A percentile compares a stretch with the other conserved stretches of the same genome.
These are phyloP conservation scores for Botryotinia globosa DNA, from an alignment of 2,329 filamentous ascomycete species.

Conservation along the genomic window DNA sequence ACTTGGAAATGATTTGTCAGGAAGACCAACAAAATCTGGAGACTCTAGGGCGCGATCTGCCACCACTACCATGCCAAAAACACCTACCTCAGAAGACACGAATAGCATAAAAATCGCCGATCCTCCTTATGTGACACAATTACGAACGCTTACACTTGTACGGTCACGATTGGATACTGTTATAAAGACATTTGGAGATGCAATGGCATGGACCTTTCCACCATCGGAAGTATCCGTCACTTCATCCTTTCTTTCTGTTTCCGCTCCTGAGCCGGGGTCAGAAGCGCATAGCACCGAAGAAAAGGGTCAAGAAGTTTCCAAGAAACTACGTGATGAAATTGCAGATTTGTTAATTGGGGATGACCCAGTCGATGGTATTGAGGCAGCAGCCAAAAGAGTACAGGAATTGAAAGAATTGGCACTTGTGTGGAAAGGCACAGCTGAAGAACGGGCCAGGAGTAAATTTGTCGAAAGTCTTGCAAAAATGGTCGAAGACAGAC, in stretches of 20 bases:
- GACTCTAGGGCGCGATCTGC: conserved; percentile 34
- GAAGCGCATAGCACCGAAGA: conserved; percentile 72
- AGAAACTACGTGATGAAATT: conserved; percentile 69
- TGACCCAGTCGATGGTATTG: conserved; percentile 64
- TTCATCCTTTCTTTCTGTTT: conserved; percentile 86
- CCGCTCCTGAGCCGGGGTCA: conserved; percentile 71
- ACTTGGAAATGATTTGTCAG: conserved; percentile 32
- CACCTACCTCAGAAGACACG: conserved; percentile 30
- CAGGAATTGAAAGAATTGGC: conserved; percentile 74
- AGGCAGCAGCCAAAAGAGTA: conserved; percentile 70
- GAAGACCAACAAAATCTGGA: conserved; percentile 28
- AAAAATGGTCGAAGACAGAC: conserved; percentile 76
- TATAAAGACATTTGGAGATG: conserved; percentile 87
- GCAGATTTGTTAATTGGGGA: conserved; percentile 59
- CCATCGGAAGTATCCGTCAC: conserved; percentile 81
- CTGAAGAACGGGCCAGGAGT: conserved; percentile 81
- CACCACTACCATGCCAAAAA: conserved; percentile 33
- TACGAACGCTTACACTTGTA: conserved; percentile 80
- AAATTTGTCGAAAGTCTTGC: conserved; percentile 80
- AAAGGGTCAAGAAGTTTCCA: conserved; percentile 79
- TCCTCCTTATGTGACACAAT: conserved; percentile 69
- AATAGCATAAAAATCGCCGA: conserved; percentile 41
- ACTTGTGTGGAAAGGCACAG: conserved; percentile 90
- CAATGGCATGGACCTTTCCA: conserved; percentile 92
- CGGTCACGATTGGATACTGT: conserved; percentile 82